These are phyloP conservation scores for Passalora sequoiae DNA, from an alignment of 2,329 filamentous ascomycete genomes.

Conservation along the genomic window DNA sequence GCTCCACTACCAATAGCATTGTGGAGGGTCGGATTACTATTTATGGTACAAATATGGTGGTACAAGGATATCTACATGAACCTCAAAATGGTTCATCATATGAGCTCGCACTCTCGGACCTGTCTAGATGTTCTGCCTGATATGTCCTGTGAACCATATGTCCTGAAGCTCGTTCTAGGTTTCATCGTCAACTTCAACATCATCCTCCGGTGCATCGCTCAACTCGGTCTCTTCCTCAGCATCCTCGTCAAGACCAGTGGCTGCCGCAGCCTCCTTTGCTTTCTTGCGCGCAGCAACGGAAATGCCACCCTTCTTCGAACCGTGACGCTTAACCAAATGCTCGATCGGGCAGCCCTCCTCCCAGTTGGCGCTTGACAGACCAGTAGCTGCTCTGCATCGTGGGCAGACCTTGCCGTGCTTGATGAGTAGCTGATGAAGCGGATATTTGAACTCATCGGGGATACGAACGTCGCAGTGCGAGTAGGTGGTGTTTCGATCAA, in stretches of 20 bases:
- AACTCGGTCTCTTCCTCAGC: constrained; percentile 52
- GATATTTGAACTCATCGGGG: constrained; percentile 59
- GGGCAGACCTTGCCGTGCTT: constrained; percentile 59
- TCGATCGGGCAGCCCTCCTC: constrained; percentile 60
- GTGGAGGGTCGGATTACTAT: too few species aligned
- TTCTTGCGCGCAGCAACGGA: constrained; percentile 31
- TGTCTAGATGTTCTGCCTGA: neutral
- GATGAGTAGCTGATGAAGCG: constrained; percentile 58
- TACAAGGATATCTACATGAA: neutral
- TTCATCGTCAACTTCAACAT: neutral
- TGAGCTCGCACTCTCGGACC: neutral
- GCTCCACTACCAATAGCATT: too few species aligned
- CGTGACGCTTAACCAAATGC: constrained; percentile 55
- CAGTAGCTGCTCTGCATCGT: constrained; percentile 57
- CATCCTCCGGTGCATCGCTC: constrained; percentile 16
- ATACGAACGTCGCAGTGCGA: constrained; percentile 57
- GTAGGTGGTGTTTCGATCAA: constrained; percentile 51
- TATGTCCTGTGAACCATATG: neutral
- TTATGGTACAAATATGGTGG: neutral
- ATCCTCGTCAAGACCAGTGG: constrained; percentile 59
- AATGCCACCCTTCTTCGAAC: constrained; percentile 46
- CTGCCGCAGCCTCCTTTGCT: constrained; percentile 67
- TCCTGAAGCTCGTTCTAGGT: neutral
- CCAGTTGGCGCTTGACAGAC: constrained; percentile 58
- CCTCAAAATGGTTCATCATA: neutral